Percentiles rank a stretch among this genome's conserved stretches.
Conservation (phyloP, 2,329 filamentous ascomycete genomes). For the Cryphonectria naterciae region DNA sequence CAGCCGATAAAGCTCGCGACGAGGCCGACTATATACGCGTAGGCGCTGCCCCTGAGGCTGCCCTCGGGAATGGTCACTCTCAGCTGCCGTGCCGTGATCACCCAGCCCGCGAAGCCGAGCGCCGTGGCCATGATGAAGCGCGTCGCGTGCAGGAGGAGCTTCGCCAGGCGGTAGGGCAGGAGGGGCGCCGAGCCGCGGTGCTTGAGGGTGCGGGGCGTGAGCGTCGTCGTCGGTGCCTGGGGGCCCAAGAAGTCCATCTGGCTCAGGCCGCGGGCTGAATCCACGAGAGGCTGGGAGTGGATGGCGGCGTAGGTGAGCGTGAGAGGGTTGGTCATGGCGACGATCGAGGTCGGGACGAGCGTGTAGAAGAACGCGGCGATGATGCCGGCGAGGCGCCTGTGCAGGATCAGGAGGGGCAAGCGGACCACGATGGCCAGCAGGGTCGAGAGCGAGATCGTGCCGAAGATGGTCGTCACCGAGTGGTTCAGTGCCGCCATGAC, state of each 20-base stretch:
- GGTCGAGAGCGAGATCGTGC: conserved; percentile 88
- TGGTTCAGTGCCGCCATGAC: conserved; percentile 83
- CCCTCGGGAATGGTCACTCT: conserved; percentile 61
- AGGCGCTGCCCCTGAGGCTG: conserved; percentile 74
- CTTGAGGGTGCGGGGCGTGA: conserved; percentile 59
- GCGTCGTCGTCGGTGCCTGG: conserved; percentile 72
- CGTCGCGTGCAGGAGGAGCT: conserved; percentile 87
- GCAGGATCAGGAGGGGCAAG: conserved; percentile 82
- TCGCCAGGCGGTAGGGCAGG: conserved; percentile 88
- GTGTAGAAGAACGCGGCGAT: conserved; percentile 68
- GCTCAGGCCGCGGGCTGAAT: conserved; percentile 77
- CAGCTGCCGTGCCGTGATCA: conserved; percentile 83
- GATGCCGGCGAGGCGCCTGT: conserved; percentile 66
- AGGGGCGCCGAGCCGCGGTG: conserved; percentile 52
- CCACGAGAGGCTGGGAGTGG: conserved; percentile 80
- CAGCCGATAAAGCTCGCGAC: conserved; percentile 95
- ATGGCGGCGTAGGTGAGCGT: conserved; percentile 93
- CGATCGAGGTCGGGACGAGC: conserved; percentile 82
- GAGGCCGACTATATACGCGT: conserved; percentile 91
- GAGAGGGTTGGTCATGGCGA: conserved; percentile 85
- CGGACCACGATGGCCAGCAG: conserved; percentile 80
- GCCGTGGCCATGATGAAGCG: conserved; percentile 88
- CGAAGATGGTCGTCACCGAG: conserved; percentile 83
- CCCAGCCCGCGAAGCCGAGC: conserved; percentile 95
- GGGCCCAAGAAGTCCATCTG: conserved; percentile 81